phyloP scores from a whole-genome alignment of 1,284 basidiomycete genomes.

The Caloboletus inedulis region DNA sequence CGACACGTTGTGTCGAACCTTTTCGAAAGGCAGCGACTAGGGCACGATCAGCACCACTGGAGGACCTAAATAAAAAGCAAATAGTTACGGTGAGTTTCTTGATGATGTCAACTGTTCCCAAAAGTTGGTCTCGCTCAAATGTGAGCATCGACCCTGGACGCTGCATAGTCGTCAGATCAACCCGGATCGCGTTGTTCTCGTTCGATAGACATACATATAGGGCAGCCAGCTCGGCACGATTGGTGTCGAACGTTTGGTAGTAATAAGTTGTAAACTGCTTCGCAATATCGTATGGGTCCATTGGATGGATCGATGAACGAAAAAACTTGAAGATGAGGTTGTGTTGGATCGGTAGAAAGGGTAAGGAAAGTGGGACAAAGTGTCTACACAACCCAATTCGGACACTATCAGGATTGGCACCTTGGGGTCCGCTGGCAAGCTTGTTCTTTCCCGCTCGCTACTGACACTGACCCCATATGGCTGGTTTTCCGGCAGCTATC shows the following conservation, averaged over 20 bases:
- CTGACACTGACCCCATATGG: constrained; percentile 9
- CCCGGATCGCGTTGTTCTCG: constrained; percentile 20
- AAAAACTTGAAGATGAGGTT: neutral
- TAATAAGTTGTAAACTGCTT: constrained; percentile 75
- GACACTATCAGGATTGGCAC: constrained; percentile 4
- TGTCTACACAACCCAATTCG: constrained; percentile 20
- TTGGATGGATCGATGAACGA: constrained; percentile 45
- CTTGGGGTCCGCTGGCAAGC: neutral
- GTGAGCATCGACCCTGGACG: constrained; percentile 85
- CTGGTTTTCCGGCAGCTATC: constrained; percentile 14
- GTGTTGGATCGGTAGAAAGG: neutral
- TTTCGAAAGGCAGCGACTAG: constrained; percentile 78
- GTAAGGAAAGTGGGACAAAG: constrained; percentile 2
- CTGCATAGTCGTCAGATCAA: constrained; percentile 44
- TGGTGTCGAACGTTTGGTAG: constrained; percentile 67
- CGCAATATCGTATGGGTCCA: constrained; percentile 64
- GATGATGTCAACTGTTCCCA: constrained; percentile 62
- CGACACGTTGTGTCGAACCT: constrained; percentile 79
- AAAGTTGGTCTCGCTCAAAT: constrained; percentile 71
- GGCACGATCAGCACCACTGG: constrained; percentile 7
- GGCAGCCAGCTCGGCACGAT: constrained; percentile 49
- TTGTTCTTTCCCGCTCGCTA: constrained; percentile 3
- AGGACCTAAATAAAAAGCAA: neutral
- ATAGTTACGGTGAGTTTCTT: constrained; percentile 74
- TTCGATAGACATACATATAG: constrained; percentile 68